Evolutionary conservation across 306 rosid genomes (phyloP).

Genomic region (Begonia peltatifolia): DNA sequence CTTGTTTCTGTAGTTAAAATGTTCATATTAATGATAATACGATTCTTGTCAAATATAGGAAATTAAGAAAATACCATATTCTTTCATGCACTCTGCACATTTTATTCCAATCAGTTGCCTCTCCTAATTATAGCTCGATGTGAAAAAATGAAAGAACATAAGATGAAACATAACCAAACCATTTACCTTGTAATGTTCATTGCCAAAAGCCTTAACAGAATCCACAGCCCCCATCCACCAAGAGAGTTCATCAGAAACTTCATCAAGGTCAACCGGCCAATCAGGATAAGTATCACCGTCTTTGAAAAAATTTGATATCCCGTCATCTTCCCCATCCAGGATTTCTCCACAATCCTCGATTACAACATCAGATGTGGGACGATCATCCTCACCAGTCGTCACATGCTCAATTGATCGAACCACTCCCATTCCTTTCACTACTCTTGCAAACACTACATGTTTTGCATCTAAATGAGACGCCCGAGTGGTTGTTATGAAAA

Average conservation of each 20-base stretch:
- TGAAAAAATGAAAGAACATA: not conserved
- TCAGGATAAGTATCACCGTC: constrained; percentile 63
- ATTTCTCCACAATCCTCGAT: constrained; percentile 55
- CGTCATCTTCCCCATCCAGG: constrained; percentile 46
- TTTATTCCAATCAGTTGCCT: too few species aligned
- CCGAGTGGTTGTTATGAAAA: constrained; percentile 34
- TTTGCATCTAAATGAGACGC: constrained; percentile 67
- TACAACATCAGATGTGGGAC: constrained; percentile 28
- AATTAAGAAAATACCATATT: too few species aligned
- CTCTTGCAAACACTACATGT: constrained; percentile 65
- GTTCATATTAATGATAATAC: not conserved
- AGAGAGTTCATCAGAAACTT: constrained; percentile 31
- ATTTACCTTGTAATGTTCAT: constrained; percentile 50
- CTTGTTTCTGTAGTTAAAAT: constrained; percentile 44
- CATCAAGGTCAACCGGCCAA: constrained; percentile 60
- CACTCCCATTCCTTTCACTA: constrained; percentile 59
- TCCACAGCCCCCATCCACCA: constrained; percentile 72
- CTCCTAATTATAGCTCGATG: too few species aligned
- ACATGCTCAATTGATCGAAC: constrained; percentile 50
- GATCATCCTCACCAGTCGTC: constrained; percentile 23
- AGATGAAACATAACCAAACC: constrained; percentile 1
- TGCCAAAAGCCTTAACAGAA: constrained; percentile 45
- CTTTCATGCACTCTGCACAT: too few species aligned
- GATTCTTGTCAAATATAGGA: not conserved
- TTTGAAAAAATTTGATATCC: constrained; percentile 42